Percentiles rank a stretch among this genome's conserved stretches.
These are phyloP conservation scores for Anacardium occidentale DNA, from an alignment of 345 rosid species.

Conservation along the genomic window DNA sequence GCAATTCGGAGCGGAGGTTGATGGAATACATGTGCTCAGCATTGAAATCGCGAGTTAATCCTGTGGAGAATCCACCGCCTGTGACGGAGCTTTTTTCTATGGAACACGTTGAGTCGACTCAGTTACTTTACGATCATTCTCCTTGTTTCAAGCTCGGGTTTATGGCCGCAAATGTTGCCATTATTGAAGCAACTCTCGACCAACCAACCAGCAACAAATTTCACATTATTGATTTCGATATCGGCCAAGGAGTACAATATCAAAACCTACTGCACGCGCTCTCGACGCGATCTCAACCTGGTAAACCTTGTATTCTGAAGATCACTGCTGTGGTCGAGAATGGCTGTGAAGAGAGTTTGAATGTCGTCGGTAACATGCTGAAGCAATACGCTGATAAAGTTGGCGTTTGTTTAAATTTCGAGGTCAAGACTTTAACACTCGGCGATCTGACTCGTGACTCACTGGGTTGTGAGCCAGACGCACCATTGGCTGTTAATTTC, in stretches of 20 bases:
- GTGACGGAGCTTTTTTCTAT: constrained; percentile 55
- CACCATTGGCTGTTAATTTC: constrained; percentile 71
- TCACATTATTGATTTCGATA: constrained; percentile 82
- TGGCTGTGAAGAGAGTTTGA: constrained; percentile 49
- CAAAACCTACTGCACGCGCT: constrained; percentile 64
- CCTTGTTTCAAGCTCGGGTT: constrained; percentile 86
- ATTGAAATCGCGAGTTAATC: constrained; percentile 54
- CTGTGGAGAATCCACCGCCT: constrained; percentile 50
- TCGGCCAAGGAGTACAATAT: constrained; percentile 81
- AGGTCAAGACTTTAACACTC: constrained; percentile 40
- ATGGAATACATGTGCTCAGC: constrained; percentile 59
- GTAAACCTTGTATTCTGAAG: constrained; percentile 39
- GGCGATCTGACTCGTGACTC: constrained; percentile 61
- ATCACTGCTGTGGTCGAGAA: constrained; percentile 67
- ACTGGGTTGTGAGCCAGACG: constrained; percentile 63
- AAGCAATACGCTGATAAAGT: constrained; percentile 36
- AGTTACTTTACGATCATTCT: constrained; percentile 60
- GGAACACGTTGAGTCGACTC: constrained; percentile 61
- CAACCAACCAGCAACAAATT: constrained; percentile 33
- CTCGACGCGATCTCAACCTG: constrained; percentile 37
- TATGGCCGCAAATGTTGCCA: constrained; percentile 83
- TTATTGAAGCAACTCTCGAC: constrained; percentile 59
- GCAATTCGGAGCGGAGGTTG: constrained; percentile 71
- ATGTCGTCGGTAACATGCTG: constrained; percentile 44
- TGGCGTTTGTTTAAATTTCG: constrained; percentile 51